A percentile compares a stretch with the other conserved stretches of the same genome.
phyloP scores from a whole-genome alignment of 169 alveolate genomes.

The Theileria sp. region DNA sequence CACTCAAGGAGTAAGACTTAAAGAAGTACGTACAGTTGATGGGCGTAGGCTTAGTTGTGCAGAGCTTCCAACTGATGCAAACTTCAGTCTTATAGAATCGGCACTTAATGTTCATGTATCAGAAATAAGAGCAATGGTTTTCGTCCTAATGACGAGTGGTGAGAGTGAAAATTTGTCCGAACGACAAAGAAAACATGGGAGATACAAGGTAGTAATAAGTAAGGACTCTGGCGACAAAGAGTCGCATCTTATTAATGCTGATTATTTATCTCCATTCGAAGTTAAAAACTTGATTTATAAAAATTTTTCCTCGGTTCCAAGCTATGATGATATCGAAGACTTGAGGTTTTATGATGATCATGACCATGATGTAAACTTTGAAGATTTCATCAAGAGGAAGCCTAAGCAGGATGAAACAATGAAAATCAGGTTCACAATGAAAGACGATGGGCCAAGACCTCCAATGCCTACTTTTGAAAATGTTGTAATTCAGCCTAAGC shows the following conservation, averaged over 20 bases:
- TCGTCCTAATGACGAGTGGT: conserved; percentile 41
- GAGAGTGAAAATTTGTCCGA: conserved; percentile 34
- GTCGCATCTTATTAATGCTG: conserved; percentile 42
- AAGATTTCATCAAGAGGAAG: conserved; percentile 5
- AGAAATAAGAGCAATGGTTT: conserved; percentile 43
- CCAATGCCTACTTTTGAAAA: conserved; percentile 20
- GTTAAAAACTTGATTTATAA: conserved; percentile 51
- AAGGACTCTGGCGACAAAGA: conserved; percentile 51
- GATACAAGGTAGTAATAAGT: conserved; percentile 20
- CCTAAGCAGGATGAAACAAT: conserved; percentile 41
- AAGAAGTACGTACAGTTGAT: conserved; percentile 16
- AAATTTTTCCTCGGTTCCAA: conserved; percentile 57
- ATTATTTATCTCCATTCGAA: conserved; percentile 42
- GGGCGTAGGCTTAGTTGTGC: conserved; percentile 26
- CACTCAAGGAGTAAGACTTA: conserved; percentile 42
- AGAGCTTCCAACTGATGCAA: conserved; percentile 30
- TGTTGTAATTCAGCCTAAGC: conserved; percentile 61
- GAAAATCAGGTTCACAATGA: conserved; percentile 39
- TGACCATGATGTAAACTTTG: background rate
- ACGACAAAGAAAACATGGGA: conserved; percentile 14
- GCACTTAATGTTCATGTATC: conserved; percentile 27
- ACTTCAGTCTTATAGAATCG: conserved; percentile 39
- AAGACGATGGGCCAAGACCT: conserved; percentile 35
- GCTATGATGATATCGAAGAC: conserved; percentile 37
- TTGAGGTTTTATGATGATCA: conserved; percentile 11